These are phyloP conservation scores for Ascomycota sp. DNA, from an alignment of 2,329 filamentous ascomycete genomes.

Conservation along the genomic window DNA sequence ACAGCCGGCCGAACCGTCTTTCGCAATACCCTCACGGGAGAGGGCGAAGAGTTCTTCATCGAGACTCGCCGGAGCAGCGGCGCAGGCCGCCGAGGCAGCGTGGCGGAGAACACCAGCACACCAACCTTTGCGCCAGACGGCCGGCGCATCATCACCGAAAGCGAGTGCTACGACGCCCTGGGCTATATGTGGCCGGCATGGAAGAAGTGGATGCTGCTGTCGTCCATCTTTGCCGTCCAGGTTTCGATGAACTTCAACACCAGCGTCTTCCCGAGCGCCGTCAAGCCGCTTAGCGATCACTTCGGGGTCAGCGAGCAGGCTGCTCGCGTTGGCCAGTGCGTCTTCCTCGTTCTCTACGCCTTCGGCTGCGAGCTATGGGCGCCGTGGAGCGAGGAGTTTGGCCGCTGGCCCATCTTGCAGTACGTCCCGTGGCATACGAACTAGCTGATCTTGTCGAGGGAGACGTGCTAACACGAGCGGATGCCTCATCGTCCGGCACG, in stretches of 20 bases:
- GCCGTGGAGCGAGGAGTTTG: slow-evolving; percentile 65
- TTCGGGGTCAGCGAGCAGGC: slow-evolving; percentile 31
- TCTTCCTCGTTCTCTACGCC: slow-evolving; percentile 58
- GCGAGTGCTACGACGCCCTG: slow-evolving; percentile 40
- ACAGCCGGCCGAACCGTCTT: no score
- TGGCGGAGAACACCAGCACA: background rate
- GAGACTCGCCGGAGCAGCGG: no score
- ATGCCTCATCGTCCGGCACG: background rate
- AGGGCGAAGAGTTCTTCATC: no score
- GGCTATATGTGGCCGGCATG: slow-evolving; percentile 34
- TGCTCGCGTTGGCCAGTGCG: slow-evolving; percentile 48
- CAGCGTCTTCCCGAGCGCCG: slow-evolving; percentile 46
- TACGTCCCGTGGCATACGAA: slow-evolving; percentile 6
- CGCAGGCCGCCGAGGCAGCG: background rate
- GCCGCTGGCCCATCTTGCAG: slow-evolving; percentile 53
- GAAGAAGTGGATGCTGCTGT: slow-evolving; percentile 51
- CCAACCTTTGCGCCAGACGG: slow-evolving; percentile 6
- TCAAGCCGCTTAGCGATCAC: slow-evolving; percentile 23
- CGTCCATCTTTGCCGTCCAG: slow-evolving; percentile 48
- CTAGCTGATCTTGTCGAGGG: background rate
- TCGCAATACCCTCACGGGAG: no score
- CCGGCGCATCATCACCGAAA: slow-evolving; percentile 21
- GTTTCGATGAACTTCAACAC: slow-evolving; percentile 62
- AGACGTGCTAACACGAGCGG: background rate
- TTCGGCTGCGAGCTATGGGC: slow-evolving; percentile 78